Percentiles rank a stretch among this genome's conserved stretches.
Conservation (phyloP, 2,329 filamentous ascomycete species). For the Colletotrichum liaoningense region DNA sequence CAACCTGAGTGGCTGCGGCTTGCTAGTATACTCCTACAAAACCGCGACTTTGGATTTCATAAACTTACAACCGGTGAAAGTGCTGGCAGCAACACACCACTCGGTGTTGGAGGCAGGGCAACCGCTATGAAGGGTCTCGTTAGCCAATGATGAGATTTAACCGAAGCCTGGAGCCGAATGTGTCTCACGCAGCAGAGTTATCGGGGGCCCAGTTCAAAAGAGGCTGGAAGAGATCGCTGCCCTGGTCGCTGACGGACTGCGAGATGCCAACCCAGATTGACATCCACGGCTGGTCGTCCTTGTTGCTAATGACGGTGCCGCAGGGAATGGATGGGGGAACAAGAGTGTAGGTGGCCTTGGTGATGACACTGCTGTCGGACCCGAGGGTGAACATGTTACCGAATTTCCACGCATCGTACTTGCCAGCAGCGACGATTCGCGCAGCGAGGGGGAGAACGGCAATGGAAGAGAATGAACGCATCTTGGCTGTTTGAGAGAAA, state of each 20-base stretch:
- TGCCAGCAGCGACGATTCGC: slow-evolving; percentile 9
- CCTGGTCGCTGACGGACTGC: slow-evolving; percentile 8
- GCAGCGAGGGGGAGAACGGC: slow-evolving; percentile 6
- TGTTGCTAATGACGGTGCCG: neutral
- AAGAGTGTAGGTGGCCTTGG: too few species aligned
- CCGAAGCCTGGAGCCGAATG: neutral
- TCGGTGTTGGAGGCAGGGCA: too few species aligned
- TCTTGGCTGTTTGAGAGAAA: slow-evolving; percentile 7
- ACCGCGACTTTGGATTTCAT: too few species aligned
- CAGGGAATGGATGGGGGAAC: too few species aligned
- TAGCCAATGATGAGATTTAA: neutral
- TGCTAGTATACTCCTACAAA: too few species aligned
- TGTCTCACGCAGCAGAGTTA: neutral
- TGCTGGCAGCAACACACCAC: too few species aligned
- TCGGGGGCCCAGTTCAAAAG: neutral
- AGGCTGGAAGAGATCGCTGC: slow-evolving; percentile 6
- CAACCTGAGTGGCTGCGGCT: too few species aligned
- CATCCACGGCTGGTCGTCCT: slow-evolving; percentile 15
- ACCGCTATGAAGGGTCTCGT: neutral
- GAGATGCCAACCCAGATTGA: slow-evolving; percentile 25
- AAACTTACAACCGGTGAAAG: too few species aligned
- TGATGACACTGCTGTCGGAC: too few species aligned
- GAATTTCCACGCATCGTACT: slow-evolving; percentile 23
- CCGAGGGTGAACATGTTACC: slow-evolving; percentile 16
- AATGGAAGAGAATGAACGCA: slow-evolving; percentile 1